Base-by-base conservation (phyloP, 1,284 basidiomycete genomes). In the Bothia castanella region DNA sequence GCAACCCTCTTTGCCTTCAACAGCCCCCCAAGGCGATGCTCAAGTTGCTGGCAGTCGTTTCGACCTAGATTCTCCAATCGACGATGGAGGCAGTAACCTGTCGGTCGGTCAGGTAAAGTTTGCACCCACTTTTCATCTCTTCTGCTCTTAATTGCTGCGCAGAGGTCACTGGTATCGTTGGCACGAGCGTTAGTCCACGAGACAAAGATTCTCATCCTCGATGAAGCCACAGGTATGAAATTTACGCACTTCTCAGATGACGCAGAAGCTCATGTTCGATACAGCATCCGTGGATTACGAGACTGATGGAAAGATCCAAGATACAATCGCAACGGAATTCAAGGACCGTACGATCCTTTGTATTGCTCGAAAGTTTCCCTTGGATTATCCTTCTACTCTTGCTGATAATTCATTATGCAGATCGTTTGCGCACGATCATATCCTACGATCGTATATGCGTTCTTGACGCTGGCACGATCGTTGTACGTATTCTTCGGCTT, bases 301-400 rank as follows among this genome's bases (percentile, higher is more conserved):
- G 67, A 93, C 90, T 0, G 91, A 95, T 68, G 74, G 80, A 53
- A 87, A 86, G 56, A 91, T 94, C 53, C 90, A 94, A 66, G 77
- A 84, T 54, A 93, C 91, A n/a, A 93, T 95, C 56, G 77, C 87
- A 3, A 76, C 76, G 41, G 90, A 92, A 71, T 94, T 94, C 71
- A 72, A 73, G 40, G 82, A 88, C 62, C 80, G 86, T 46, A 94
- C 92, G 0, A 82, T 91, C 45, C 67, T 92, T 10, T 91, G 86
- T 62, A 90, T 92, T 53, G 87, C 87, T 57, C 86, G 83, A 82
- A 61, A 60, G 78, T 75, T 12, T 43, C 42, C 38, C 12, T 38
- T 40, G 6, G 3, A 9, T 4, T 44, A 21, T 0, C 42, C 49
- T 34, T 19, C 13, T 14, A 14, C 30, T 27, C n/a, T 36, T 13